Percentiles rank a stretch among this genome's conserved stretches.
Evolutionary conservation across 495 filamentous ascomycete species (phyloP).

Genomic region (Umbilicaria muhlenbergii): DNA sequence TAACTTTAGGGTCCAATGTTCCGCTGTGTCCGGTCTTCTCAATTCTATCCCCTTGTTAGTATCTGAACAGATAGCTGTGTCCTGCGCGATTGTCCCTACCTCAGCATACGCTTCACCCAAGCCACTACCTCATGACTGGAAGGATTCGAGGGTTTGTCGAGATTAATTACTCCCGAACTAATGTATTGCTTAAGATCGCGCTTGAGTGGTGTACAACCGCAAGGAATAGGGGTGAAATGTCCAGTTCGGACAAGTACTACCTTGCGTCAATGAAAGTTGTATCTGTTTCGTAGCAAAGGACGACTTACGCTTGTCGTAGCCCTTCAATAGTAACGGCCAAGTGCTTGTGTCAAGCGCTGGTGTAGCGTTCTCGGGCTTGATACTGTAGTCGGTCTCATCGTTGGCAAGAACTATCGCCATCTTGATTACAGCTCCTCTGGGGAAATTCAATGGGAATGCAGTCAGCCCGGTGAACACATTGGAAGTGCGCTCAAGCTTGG

Average conservation of each 20-base stretch:
- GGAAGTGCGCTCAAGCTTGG: not conserved
- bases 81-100: slow-evolving; percentile 30
- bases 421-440: slow-evolving; percentile 15
- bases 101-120: slow-evolving; percentile 93
- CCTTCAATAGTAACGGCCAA: slow-evolving; percentile 85
- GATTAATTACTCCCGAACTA: slow-evolving; percentile 91
- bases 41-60: slow-evolving; percentile 33
- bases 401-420: slow-evolving; percentile 45
- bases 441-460: too few species aligned
- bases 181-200: slow-evolving; percentile 93
- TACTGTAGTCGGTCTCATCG: slow-evolving; percentile 58
- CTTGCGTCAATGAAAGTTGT: not conserved
- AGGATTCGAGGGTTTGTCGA: slow-evolving; percentile 96
- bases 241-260: slow-evolving; percentile 73
- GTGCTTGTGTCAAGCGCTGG: slow-evolving; percentile 59
- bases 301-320: slow-evolving; percentile 63
- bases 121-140: slow-evolving; percentile 97
- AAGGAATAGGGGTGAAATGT: slow-evolving; percentile 88
- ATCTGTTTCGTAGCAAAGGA: not conserved
- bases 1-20: slow-evolving; percentile 89
- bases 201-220: slow-evolving; percentile 69
- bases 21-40: slow-evolving; percentile 97
- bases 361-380: slow-evolving; percentile 68
- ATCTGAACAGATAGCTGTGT: not conserved
- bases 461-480: slow-evolving; percentile 6